Base-by-base conservation (phyloP, 306 rosid genomes). In the Glycine latifolia region DNA sequence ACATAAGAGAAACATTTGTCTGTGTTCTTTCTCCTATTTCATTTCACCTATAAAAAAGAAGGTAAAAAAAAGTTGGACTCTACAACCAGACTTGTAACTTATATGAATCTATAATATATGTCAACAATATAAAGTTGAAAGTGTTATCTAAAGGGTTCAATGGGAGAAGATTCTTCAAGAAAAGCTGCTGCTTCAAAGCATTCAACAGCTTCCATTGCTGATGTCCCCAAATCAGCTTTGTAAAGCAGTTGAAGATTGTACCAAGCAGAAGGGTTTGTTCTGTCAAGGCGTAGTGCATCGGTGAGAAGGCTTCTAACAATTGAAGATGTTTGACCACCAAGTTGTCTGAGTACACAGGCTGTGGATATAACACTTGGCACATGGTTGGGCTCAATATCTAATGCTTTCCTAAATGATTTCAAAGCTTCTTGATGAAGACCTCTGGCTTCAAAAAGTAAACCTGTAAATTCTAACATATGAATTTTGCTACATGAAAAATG, bases 231-330 rank as follows among this genome's bases (percentile, higher is more conserved):
- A 56, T 95, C 94, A 53, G 83, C 88, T 84, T 88, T 95, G 70
- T 85, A 90, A 5, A 95, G 86, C 78, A 95, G 82, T 83, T 97
- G 97, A 39, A 92, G 95, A 92, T 92, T 92, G 91, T 92, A 89
- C 98, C 97, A 92, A 7, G 97, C 94, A 41, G 90, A 88, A 13
- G 95, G 77, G 53, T 91, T 95, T 70, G 90, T 83, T 86, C 87
- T 85, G 86, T 95, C 98, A 8, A 92, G 87, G 81, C 91, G 83
- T 15, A 95, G 85, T 15, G 98, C 97, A 63, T 95, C 97, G 66
- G 68, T 89, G 65, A 95, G 92, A 88, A 95, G 90, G 90, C 95
- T 91, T 86, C 92, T 89, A 17, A 86, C 92, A 26, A 92, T 90
- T 5, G 94, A 86, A 70, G 80, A 82, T 46, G 97, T 88, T 71